These are phyloP conservation scores for Trametes sp. DNA, from an alignment of 1,284 basidiomycete species.

Conservation along the genomic window DNA sequence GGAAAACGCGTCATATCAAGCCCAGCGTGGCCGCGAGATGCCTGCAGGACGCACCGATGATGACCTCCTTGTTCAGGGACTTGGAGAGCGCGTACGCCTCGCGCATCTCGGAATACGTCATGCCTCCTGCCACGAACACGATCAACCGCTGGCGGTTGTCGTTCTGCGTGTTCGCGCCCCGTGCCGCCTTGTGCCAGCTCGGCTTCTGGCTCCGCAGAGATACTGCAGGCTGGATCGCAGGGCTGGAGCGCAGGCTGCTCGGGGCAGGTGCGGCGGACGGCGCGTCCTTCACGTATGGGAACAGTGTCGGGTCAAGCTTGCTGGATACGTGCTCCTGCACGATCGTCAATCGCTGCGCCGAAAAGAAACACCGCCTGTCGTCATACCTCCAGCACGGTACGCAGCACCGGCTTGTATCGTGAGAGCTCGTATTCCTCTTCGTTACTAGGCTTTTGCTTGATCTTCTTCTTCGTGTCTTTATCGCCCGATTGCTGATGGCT, in stretches of 20 bases:
- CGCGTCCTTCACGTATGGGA: constrained; percentile 92
- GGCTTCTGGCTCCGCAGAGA: constrained; percentile 88
- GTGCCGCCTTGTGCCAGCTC: constrained; percentile 82
- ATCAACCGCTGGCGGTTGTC: constrained; percentile 85
- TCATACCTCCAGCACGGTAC: constrained; percentile 62
- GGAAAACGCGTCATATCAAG: not conserved
- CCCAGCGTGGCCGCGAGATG: not conserved
- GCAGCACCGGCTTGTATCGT: constrained; percentile 89
- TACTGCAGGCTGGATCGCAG: constrained; percentile 51
- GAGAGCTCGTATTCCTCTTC: constrained; percentile 97
- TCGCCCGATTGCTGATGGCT: constrained; percentile 67
- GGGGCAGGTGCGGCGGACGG: constrained; percentile 61
- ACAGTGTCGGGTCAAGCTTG: constrained; percentile 80
- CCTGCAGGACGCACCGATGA: constrained; percentile 71
- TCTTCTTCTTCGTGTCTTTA: constrained; percentile 78
- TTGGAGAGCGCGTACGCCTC: constrained; percentile 85
- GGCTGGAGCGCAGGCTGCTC: constrained; percentile 48
- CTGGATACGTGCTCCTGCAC: constrained; percentile 81
- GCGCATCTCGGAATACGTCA: constrained; percentile 96
- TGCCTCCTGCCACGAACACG: constrained; percentile 93
- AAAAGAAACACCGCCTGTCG: constrained; percentile 2
- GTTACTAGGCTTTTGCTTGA: constrained; percentile 76
- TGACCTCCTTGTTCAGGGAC: constrained; percentile 85
- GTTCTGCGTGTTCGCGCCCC: constrained; percentile 54
- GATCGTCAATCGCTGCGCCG: constrained; percentile 9